Base-by-base conservation (phyloP, 441 rosid species). In the Brassica hybrid region DNA sequence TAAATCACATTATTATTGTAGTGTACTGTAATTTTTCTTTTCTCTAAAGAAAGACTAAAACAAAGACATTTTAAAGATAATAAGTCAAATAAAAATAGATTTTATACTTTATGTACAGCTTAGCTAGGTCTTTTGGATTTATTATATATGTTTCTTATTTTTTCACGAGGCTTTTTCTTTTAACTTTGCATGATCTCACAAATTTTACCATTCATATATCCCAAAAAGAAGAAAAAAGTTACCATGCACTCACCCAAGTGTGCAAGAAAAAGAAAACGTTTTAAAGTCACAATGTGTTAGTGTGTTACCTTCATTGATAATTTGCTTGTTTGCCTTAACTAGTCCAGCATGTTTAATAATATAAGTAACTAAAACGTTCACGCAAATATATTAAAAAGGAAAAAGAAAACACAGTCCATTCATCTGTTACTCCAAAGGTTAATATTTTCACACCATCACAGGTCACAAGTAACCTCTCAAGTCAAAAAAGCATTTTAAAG, bases 401-500 rank as follows among this genome's bases (percentile, higher is more conserved):
- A 69, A 78, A 68, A 12, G 25, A 52, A 1, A 43, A 5, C 13
- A 73, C 72, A 67, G 41, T 73, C 70, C 14, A 62, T 48, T 52
- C 2, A 78, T 67, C 32, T 11, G 2, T 9, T 38, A 52, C 48
- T 73, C 81, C n/a, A 78, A 73, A 38, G 77, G 74, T 50, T 32
- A 50, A 16, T 67, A 36, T 60, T 73, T n/a, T n/a, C 75, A 73
- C 75, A 74, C 34, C 9, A 17, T 74, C 43, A 41, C 65, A 59
- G 13, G 0, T 36, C 68, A 38, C 69, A 78, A 78, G 77, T 48
- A 78, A 73, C 74, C 36, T 52, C 63, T 52, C n/a, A 62, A 69
- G 79, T 79, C 72, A 79, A 69, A 77, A 78, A 69, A n/a, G 78
- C 75, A 62, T 68, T 63, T 67, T 52, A 38, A 69, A 74, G 43